phyloP scores from a whole-genome alignment of 208 protist genomes.

The Acanthamoeba sp. region DNA sequence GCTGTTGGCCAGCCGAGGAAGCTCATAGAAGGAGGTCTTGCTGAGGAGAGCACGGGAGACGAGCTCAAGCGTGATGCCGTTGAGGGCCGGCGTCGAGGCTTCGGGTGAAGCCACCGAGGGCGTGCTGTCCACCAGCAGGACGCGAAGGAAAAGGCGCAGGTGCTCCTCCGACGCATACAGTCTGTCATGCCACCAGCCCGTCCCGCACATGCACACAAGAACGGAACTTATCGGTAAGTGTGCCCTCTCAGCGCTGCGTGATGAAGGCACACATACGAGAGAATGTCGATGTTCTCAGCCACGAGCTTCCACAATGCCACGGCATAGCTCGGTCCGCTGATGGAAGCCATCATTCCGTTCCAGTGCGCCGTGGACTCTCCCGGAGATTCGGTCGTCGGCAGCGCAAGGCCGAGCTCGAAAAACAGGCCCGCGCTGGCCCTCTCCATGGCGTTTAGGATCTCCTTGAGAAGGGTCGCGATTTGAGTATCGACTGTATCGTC shows the following conservation, averaged over 20 bases:
- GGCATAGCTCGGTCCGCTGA: neutral
- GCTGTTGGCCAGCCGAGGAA: slow-evolving; percentile 2
- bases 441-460: neutral
- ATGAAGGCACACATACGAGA: neutral
- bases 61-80: slow-evolving; percentile 25
- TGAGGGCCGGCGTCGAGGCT: neutral
- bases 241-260: too few species aligned
- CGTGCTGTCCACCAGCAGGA: slow-evolving; percentile 50
- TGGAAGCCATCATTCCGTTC: slow-evolving; percentile 61
- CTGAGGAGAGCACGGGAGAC: neutral
- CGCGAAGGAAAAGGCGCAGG: slow-evolving; percentile 35
- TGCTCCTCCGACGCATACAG: slow-evolving; percentile 53
- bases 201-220: neutral
- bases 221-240: too few species aligned
- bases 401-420: neutral
- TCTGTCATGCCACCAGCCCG: neutral
- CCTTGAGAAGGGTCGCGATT: neutral
- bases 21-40: slow-evolving; percentile 69
- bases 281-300: slow-evolving; percentile 59
- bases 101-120: neutral
- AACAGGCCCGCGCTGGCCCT: neutral
- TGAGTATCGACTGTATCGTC: neutral
- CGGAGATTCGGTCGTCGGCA: neutral
- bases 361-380: neutral
- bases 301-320: slow-evolving; percentile 69